Conservation (phyloP, 1,284 basidiomycete genomes). For the Ustilago bromivora region DNA sequence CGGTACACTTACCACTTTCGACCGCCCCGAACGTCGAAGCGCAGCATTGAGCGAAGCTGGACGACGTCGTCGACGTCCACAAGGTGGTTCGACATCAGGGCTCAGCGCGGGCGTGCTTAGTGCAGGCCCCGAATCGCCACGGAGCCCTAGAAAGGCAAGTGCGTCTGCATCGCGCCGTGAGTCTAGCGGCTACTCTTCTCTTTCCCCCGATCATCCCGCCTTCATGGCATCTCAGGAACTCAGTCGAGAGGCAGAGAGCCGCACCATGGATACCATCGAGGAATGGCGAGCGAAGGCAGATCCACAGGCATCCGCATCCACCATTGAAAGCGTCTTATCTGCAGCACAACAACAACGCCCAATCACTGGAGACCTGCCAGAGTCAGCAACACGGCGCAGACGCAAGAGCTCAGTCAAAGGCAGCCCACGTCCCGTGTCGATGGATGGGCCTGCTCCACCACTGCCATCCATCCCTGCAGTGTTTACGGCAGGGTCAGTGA, state of each 20-base stretch:
- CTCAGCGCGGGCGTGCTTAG: constrained; percentile 51
- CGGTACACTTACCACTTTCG: constrained; percentile 31
- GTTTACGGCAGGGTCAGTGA: constrained; percentile 27
- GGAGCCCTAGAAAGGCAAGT: constrained; percentile 38
- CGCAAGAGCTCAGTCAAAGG: constrained; percentile 34
- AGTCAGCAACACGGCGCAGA: constrained; percentile 23
- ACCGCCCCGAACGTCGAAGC: constrained; percentile 23
- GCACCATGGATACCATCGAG: constrained; percentile 47
- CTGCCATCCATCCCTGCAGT: constrained; percentile 19
- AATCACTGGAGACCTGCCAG: constrained; percentile 4
- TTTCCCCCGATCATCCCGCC: constrained; percentile 37
- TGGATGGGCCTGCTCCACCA: constrained; percentile 29
- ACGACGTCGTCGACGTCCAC: constrained; percentile 24
- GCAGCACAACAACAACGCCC: background rate
- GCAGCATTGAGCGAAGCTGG: constrained; percentile 50
- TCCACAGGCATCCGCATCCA: background rate
- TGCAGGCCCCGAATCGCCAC: constrained; percentile 41
- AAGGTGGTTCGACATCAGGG: constrained; percentile 40
- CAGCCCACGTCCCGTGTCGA: constrained; percentile 29
- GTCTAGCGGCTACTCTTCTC: constrained; percentile 21
- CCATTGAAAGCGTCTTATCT: background rate
- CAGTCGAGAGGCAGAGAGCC: constrained; percentile 36
- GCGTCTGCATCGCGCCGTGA: constrained; percentile 22
- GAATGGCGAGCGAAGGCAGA: constrained; percentile 46
- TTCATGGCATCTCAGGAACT: constrained; percentile 41